Evolutionary conservation across 2,329 filamentous ascomycete species (phyloP).

Genomic region (Exophiala sp.): DNA sequence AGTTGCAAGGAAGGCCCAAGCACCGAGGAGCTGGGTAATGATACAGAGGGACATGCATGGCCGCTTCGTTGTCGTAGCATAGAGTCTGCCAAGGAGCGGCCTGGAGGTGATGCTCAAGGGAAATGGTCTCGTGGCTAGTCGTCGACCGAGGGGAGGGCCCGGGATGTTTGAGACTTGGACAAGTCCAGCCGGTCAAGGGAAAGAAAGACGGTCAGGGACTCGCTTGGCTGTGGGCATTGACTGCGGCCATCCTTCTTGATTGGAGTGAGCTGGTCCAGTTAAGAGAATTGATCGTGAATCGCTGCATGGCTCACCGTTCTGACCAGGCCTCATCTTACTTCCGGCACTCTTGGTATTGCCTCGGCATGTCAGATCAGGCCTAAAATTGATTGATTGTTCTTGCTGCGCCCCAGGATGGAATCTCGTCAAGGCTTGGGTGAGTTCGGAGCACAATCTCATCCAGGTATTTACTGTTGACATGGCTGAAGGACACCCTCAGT

Average conservation of each 20-base stretch:
- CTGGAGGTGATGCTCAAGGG: not conserved
- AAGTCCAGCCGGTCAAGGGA: not conserved
- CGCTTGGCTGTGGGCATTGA: not conserved
- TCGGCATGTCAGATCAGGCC: not conserved
- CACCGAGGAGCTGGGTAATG: not conserved
- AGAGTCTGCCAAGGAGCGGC: slow-evolving; percentile 4
- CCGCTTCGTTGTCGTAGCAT: not conserved
- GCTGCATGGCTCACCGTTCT: not conserved
- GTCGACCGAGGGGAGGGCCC: not conserved
- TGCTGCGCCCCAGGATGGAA: not conserved
- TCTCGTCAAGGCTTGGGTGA: not conserved
- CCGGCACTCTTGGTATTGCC: not conserved
- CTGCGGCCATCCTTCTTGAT: not conserved
- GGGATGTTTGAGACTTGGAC: too few relatives aligned
- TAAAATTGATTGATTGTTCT: not conserved
- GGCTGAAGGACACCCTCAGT: not conserved
- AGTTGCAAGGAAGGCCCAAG: slow-evolving; percentile 2
- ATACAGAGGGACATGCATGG: not conserved
- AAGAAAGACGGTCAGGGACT: not conserved
- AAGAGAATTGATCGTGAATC: not conserved
- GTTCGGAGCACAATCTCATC: not conserved
- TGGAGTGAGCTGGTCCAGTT: not conserved
- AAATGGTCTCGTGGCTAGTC: not conserved
- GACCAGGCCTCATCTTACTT: slow-evolving; percentile 5
- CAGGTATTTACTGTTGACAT: not conserved